Base-by-base conservation (phyloP, 2,329 filamentous ascomycete species). In the Pseudocercospora fijiensis region DNA sequence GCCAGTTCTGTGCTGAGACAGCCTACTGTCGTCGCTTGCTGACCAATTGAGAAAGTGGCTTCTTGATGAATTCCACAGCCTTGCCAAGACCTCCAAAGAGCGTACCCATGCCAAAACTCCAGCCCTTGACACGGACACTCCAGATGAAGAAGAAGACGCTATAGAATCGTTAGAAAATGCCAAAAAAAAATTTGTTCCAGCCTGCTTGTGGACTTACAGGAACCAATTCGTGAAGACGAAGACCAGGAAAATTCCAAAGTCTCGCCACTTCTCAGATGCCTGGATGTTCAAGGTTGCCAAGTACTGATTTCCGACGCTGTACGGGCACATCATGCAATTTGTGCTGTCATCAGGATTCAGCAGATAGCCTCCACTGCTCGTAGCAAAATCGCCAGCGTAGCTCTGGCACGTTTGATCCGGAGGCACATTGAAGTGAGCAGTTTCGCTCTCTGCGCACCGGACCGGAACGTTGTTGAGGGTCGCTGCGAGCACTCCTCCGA, bases 301-400 rank as follows among this genome's bases (percentile, higher is more conserved):
- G 71, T 90, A 94, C 71, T 92, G 83, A 43, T 84, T 81, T 0
- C 89, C 90, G n/a, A 78, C 79, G 1, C 75, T 78, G 73, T 88
- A 92, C n/a, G 59, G 86, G 70, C 90, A 93, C 76, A 91, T 92
- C 71, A 85, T 82, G 78, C 90, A 94, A 28, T 82, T 81, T 0
- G 75, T 69, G 0, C 80, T 87, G 0, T 84, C 86, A 10, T 83
- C 75, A 0, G 84, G 82, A 70, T 92, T 86, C 9, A 86, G 78
- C 16, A 94, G 78, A 68, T 90, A 89, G 0, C 89, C 90, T 0
- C 77, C 76, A 0, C 81, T 82, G 1, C 81, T 75, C 1, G 76
- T 70, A 11, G 87, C 81, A 69, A 88, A 92, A 9, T 78, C 78
- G 4, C 80, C 81, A 0, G 89, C 89, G 71, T 92, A 93, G 0